Conservation (phyloP, 495 filamentous ascomycete species). For the Penicillium atrosanguineum region DNA sequence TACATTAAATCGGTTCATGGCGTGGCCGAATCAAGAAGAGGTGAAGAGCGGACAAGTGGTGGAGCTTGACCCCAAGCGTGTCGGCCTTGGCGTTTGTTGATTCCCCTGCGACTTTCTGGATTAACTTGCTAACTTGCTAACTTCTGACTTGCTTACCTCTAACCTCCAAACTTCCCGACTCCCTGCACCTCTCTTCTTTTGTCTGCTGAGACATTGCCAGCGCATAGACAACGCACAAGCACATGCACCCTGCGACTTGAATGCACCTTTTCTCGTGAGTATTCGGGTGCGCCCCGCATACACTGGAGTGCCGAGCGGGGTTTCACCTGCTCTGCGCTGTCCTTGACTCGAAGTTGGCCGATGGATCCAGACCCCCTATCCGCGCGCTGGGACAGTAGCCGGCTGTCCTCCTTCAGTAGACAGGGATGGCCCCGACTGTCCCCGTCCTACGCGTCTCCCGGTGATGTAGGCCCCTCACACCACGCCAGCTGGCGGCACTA, state of each 20-base stretch:
- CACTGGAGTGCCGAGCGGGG: conserved; percentile 18
- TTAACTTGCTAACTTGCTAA: neutral
- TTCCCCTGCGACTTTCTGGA: neutral
- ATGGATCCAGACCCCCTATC: conserved; percentile 37
- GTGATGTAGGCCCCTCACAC: conserved; percentile 21
- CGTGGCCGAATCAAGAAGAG: conserved; percentile 5
- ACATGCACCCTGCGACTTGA: conserved; percentile 20
- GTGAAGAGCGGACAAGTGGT: conserved; percentile 12
- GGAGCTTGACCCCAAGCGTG: conserved; percentile 16
- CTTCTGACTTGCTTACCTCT: neutral
- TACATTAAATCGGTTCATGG: conserved; percentile 31
- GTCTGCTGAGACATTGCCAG: conserved; percentile 2
- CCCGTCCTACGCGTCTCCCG: conserved; percentile 25
- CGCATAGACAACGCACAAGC: conserved; percentile 13
- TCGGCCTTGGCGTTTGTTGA: conserved; percentile 26
- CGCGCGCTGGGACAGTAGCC: conserved; percentile 28
- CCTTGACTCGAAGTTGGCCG: conserved; percentile 10
- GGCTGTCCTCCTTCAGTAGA: conserved; percentile 30
- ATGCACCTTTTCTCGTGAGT: conserved; percentile 20
- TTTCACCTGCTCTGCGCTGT: conserved; percentile 16
- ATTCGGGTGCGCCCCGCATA: conserved; percentile 10
- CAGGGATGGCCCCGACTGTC: conserved; percentile 32
- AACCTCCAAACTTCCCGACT: neutral
- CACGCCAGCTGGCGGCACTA: conserved; percentile 22
- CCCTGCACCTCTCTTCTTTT: neutral